Evolutionary conservation across 2,329 filamentous ascomycete genomes (phyloP), one percentile per base, ranked within the genome.

Genomic region (Penicillium sp.): DNA sequence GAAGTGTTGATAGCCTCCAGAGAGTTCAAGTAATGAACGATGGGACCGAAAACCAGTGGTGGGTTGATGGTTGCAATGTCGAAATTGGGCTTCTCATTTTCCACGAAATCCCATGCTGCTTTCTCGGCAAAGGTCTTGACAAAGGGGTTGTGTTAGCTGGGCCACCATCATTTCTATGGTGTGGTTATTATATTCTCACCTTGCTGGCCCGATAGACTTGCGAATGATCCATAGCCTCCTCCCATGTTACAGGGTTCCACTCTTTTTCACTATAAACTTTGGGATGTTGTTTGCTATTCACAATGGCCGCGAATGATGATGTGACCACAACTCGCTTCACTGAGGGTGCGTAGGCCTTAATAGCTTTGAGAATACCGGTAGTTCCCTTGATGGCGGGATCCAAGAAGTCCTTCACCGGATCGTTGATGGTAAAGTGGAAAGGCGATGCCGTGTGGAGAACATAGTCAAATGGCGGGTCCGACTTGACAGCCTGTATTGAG

Each of bases 361-460:
- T 82, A 1, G 83, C 82, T 62, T 83, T 85, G 59, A 88, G 70
- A 51, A 88, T 84, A 13, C 84, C 84, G 0, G 82, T 85, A 0
- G 85, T 88, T 52, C 85, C 85, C 63, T 86, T 86, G 59, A 87
- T 77, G 10, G 85, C 85, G 14, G 84, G 84, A 61, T 86, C 84
- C 35, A 86, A 73, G 29, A 86, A 76, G 58, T 79, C 78, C 67
- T 88, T 86, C 60, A 93, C 81, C 19, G 90, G 86, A 62, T 87
- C 83, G 35, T 90, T 60, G 54, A 95, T 85, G 33, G 88, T 88
- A 70, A 86, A 83, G 65, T 90, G 87, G 77, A 90, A 93, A 0
- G 90, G 90, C 0, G 84, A 87, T 2, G 89, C 88, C 6, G 88
- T 90, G 71, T 91, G 88, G 51, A 91, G 80, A 48, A 93, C 88